phyloP scores from a whole-genome alignment of 2,329 filamentous ascomycete genomes.

The Colletotrichum sp. region DNA sequence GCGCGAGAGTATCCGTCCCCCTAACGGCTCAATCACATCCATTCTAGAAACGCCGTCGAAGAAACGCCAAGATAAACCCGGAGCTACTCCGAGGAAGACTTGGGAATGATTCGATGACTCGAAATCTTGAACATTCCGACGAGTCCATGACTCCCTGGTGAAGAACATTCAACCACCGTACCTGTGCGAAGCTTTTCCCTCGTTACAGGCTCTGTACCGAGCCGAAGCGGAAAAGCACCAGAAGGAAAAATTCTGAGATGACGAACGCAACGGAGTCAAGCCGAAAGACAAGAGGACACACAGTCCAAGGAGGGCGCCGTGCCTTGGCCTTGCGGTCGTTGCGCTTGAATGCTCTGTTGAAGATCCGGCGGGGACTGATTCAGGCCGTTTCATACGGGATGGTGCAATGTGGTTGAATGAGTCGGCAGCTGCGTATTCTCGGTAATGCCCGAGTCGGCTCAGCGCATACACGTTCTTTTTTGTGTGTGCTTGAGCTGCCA shows the following conservation, averaged over 20 bases:
- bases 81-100: background rate
- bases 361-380: constrained; percentile 12
- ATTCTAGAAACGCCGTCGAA: constrained; percentile 3
- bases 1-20: background rate
- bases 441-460: background rate
- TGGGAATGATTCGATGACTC: background rate
- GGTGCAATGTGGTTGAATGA: background rate
- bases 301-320: background rate
- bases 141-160: background rate
- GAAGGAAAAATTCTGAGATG: background rate
- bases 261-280: background rate
- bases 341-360: background rate
- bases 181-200: background rate
- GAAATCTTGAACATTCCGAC: background rate
- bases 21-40: constrained; percentile 3
- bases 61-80: constrained; percentile 3
- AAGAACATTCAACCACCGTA: background rate
- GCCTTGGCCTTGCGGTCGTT: background rate
- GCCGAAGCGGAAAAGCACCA: background rate
- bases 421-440: background rate
- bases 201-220: background rate
- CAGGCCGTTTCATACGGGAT: constrained; percentile 15
- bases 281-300: background rate
- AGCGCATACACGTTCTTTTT: background rate
- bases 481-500: background rate